These are phyloP conservation scores for Porodaedalea pini DNA, from an alignment of 1,284 basidiomycete genomes.

Conservation along the genomic window DNA sequence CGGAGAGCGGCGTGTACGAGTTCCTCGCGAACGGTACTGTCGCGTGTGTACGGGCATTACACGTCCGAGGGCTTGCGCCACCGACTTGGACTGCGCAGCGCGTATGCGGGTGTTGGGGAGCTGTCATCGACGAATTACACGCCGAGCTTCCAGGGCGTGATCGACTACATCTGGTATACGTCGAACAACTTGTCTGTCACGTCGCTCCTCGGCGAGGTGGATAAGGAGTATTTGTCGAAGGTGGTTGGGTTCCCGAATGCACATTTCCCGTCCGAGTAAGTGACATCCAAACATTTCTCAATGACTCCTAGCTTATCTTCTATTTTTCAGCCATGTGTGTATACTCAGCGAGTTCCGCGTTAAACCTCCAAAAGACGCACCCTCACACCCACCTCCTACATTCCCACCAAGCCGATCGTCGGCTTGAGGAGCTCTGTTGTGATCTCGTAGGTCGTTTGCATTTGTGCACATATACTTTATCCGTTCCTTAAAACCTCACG, in stretches of 20 bases:
- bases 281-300: conserved; percentile 28
- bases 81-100: conserved; percentile 77
- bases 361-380: conserved; percentile 55
- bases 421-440: conserved; percentile 13
- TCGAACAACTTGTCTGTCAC: conserved; percentile 78
- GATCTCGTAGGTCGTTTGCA: conserved; percentile 8
- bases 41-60: conserved; percentile 88
- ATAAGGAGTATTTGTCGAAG: conserved; percentile 82
- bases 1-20: conserved; percentile 89
- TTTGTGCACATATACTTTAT: conserved; percentile 15
- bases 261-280: conserved; percentile 94
- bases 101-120: conserved; percentile 69
- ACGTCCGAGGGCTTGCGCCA: conserved; percentile 89
- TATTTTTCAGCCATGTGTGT: conserved; percentile 53
- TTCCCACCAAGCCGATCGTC: conserved; percentile 23
- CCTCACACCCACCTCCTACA: conserved; percentile 34
- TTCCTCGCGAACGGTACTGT: conserved; percentile 82
- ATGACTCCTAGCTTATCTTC: conserved; percentile 23
- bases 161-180: conserved; percentile 96
- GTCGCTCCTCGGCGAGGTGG: conserved; percentile 86
- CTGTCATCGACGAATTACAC: conserved; percentile 89
- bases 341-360: conserved; percentile 71
- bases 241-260: conserved; percentile 96
- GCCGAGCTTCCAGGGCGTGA: conserved; percentile 76
- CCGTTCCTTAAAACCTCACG: conserved; percentile 12